A percentile compares a stretch with the other conserved stretches of the same genome.
phyloP scores from a whole-genome alignment of 2,329 filamentous ascomycete genomes.

The Diaporthe longicolla region DNA sequence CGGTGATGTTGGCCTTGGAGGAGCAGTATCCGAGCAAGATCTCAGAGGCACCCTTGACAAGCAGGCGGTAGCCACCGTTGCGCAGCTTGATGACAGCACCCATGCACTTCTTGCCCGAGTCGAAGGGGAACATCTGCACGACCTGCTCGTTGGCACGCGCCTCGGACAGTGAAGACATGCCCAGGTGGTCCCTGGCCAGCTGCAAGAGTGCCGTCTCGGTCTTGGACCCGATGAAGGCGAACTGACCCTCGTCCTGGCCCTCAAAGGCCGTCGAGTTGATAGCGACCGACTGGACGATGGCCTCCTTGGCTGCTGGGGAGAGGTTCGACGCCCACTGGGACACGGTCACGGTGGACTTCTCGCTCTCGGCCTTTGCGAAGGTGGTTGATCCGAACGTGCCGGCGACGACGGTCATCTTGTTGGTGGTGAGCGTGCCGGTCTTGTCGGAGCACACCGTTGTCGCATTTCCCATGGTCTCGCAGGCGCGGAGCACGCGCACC shows the following conservation, averaged over 20 bases:
- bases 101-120: conserved; percentile 70
- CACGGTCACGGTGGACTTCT: conserved; percentile 34
- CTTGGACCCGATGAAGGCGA: conserved; percentile 68
- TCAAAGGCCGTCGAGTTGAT: conserved; percentile 74
- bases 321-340: conserved; percentile 51
- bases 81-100: conserved; percentile 65
- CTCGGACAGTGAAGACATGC: conserved; percentile 62
- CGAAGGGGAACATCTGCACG: conserved; percentile 67
- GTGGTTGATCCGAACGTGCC: conserved; percentile 69
- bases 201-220: conserved; percentile 69
- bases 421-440: conserved; percentile 81
- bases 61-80: conserved; percentile 60
- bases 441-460: conserved; percentile 77
- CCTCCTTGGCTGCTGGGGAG: conserved; percentile 49
- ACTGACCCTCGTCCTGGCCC: conserved; percentile 60
- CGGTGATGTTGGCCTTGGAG: conserved; percentile 68
- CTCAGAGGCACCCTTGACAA: conserved; percentile 71
- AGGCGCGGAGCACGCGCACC: conserved; percentile 76
- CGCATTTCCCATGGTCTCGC: conserved; percentile 79
- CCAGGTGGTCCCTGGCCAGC: conserved; percentile 64
- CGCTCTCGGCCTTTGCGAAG: conserved; percentile 32
- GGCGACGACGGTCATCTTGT: conserved; percentile 83
- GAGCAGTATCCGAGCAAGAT: conserved; percentile 64
- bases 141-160: conserved; percentile 62
- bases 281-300: conserved; percentile 60